phyloP scores from a whole-genome alignment of 1,139 yeast species.

The Geotrichum restrictum region DNA sequence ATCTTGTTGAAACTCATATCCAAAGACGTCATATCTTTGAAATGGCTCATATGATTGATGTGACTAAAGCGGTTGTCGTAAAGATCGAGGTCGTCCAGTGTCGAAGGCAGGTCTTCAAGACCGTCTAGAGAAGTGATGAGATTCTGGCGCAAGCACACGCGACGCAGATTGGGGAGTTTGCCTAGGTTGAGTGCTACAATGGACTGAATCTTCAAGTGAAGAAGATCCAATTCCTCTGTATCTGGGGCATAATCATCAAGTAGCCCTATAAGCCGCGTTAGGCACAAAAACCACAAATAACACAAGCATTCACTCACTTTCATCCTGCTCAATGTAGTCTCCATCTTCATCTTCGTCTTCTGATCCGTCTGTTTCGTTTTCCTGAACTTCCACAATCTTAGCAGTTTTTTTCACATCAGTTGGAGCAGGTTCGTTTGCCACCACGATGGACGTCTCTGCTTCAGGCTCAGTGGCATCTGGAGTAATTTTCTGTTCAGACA shows the following conservation, averaged over 20 bases:
- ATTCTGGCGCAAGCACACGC: conserved; percentile 77
- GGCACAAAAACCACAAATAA: not conserved
- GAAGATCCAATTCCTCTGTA: conserved; percentile 63
- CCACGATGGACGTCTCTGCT: not conserved
- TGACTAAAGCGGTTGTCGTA: conserved; percentile 91
- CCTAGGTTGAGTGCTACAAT: conserved; percentile 61
- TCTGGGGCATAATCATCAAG: conserved; percentile 59
- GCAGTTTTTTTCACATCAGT: conserved; percentile 5
- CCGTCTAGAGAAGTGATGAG: conserved; percentile 69
- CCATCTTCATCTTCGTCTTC: conserved; percentile 19
- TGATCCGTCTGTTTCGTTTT: conserved; percentile 13
- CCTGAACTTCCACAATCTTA: conserved; percentile 5
- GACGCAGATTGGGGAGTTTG: conserved; percentile 19
- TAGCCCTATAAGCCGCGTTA: conserved; percentile 5
- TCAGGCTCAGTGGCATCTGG: not conserved
- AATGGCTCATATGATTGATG: conserved; percentile 61
- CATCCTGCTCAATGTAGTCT: conserved; percentile 20
- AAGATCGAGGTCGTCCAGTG: conserved; percentile 73
- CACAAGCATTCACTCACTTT: conserved; percentile 1
- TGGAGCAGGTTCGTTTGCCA: not conserved
- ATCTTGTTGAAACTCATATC: conserved; percentile 91
- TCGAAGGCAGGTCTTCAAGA: conserved; percentile 56
- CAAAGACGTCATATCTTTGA: conserved; percentile 54
- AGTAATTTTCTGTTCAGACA: not conserved
- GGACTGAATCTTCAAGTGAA: conserved; percentile 71